Base-by-base conservation (phyloP, 768 basidiomycete species). In the Suillus placidus region DNA sequence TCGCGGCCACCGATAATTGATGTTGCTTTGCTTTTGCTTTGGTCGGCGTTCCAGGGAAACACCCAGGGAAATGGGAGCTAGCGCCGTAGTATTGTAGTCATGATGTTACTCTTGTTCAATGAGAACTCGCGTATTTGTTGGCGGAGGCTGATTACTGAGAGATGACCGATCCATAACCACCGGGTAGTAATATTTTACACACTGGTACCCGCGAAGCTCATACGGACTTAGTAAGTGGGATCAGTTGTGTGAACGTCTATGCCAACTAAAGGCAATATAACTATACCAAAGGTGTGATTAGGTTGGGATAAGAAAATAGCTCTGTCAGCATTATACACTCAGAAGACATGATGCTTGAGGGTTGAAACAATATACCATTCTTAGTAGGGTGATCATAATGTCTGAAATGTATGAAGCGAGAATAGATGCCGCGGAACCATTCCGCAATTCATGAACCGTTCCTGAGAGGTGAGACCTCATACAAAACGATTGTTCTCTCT, bases 381-480 rank as follows among this genome's bases (percentile, higher is more conserved):
- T 34, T 20, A 55, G 54, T 55, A 34, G 54, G 23, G 30, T 26
- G 47, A 35, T 35, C 43, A 56, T n/a, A n/a, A 51, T 32, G 7
- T 32, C 16, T 13, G 18, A 10, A 30, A 16, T 32, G 26, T 9
- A 16, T 6, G 32, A 32, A 45, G 30, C 32, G 23, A 42, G 61
- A 51, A 35, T 63, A 64, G 30, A 61, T 52, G 40, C 51, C 30
- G 51, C n/a, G 63, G 35, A 30, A 34, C 30, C 23, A 23, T 6
- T 47, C 35, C 23, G 34, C 40, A 30, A 43, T 35, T 63, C n/a
- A 60, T 7, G 30, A 64, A 7, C 1, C 13, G 64, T 43, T 52
- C 45, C 51, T 58, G 45, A 3, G 13, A 6, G 7, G 49, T 30
- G 26, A 63, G 38, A 14, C 58, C 57, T 23, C 56, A 47, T 49